A percentile compares a stretch with the other conserved stretches of the same genome.
Evolutionary conservation across 2,329 filamentous ascomycete genomes (phyloP).

Genomic region (Colletotrichum sp.): DNA sequence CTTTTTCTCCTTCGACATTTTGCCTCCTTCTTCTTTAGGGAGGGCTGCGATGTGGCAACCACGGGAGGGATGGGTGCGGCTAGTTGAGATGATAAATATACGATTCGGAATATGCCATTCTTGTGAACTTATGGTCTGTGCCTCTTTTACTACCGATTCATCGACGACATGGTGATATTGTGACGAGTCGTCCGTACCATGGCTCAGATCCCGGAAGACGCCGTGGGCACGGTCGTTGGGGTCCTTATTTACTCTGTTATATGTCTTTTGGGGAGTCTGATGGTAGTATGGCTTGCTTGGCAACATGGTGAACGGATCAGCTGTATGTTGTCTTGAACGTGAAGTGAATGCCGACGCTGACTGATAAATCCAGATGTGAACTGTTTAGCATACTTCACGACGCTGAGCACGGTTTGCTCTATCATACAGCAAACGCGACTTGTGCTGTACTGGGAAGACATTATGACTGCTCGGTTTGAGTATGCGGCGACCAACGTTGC

Average conservation of each 20-base stretch:
- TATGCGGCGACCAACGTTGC: not conserved
- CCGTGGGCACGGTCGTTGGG: not conserved
- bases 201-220: not conserved
- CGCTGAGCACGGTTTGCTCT: not conserved
- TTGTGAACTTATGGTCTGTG: not conserved
- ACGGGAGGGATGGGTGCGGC: not conserved
- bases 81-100: not conserved
- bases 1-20: not conserved
- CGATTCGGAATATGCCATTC: not conserved
- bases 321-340: not conserved
- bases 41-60: not conserved
- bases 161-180: not conserved
- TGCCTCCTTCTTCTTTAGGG: not conserved
- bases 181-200: not conserved
- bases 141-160: not conserved
- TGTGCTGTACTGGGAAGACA: not conserved
- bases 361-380: not conserved
- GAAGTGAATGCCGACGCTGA: rapidly evolving
- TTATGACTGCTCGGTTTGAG: not conserved
- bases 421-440: not conserved
- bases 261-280: not conserved
- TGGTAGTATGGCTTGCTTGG: not conserved
- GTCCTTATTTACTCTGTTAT: not conserved
- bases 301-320: not conserved
- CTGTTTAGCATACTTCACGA: not conserved